Evolutionary conservation across 371 early-diverging fungal genomes (phyloP).

Genomic region (Mycotypha africana): DNA sequence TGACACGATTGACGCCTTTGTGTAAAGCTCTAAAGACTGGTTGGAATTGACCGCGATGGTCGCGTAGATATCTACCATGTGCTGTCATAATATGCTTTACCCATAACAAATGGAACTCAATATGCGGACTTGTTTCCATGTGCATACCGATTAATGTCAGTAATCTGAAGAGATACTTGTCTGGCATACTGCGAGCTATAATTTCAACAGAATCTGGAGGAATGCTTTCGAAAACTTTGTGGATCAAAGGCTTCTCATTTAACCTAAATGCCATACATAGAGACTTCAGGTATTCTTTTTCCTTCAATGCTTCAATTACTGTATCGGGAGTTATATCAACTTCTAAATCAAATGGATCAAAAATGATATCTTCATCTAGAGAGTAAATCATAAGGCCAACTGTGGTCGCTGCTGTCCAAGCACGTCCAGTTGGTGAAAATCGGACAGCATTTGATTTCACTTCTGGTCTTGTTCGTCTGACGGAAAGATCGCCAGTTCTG

Average conservation of each 20-base stretch:
- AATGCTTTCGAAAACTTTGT: conserved; percentile 74
- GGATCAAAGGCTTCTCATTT: conserved; percentile 76
- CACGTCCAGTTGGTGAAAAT: conserved; percentile 90
- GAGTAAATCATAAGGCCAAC: conserved; percentile 94
- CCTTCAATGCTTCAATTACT: conserved; percentile 62
- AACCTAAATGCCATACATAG: conserved; percentile 89
- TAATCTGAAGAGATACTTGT: conserved; percentile 78
- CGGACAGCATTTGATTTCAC: conserved; percentile 78
- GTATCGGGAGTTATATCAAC: conserved; percentile 91
- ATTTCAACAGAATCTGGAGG: conserved; percentile 74
- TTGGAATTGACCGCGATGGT: conserved; percentile 70
- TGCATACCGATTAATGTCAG: conserved; percentile 76
- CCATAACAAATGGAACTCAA: conserved; percentile 91
- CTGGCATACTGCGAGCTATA: conserved; percentile 72
- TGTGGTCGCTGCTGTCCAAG: conserved; percentile 96
- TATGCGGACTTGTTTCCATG: conserved; percentile 71
- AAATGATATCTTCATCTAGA: conserved; percentile 83
- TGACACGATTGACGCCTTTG: conserved; percentile 65
- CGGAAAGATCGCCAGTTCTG: conserved; percentile 76
- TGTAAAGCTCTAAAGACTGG: conserved; percentile 74
- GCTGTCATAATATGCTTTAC: conserved; percentile 61
- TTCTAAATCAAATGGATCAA: conserved; percentile 97
- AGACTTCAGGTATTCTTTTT: conserved; percentile 77
- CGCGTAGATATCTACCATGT: conserved; percentile 81
- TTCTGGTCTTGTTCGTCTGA: conserved; percentile 71